Evolutionary conservation across 1,139 yeast species (phyloP), one percentile per base, ranked within the genome.

Genomic region (Tardiomyces digboiensis): DNA sequence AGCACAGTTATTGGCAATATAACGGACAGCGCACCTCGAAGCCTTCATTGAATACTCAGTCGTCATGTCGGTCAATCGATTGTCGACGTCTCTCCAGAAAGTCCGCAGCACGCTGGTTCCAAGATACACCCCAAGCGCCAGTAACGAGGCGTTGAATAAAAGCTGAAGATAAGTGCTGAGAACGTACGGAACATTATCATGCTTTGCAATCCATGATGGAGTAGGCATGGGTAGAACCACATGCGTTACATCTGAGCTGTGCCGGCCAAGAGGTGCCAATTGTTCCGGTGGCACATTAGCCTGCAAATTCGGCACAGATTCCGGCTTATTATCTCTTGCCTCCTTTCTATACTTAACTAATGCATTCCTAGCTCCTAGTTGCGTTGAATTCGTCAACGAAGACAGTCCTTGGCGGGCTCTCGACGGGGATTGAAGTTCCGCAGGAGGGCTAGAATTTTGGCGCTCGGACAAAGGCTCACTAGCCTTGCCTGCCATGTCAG

Each of bases 161-260:
- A 86, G 68, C 60, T 88, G 96, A 29, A 87, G 64, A 51, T 86
- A 82, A 16, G 88, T 66, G 40, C 88, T 76, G 14, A 85, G 56
- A n/a, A 81, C 74, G 57, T 82, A 82, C 1, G 91, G 85, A 8
- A 75, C 59, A 46, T 72, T 72, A 6, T 81, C 78, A 49, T 82
- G 54, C 52, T 56, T 52, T 2, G 58, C 42, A 18, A 46, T 49
- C 51, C 51, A 46, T 29, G 40, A 18, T 12, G 49, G 47, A 10
- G 55, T 44, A 1, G 52, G 52, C 37, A 46, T 42, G n/a, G 56
- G 52, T 45, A 14, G 46, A 43, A n/a, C 18, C 26, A 26, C 20
- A 14, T 21, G 26, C 26, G 26, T 22, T 22, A 7, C 26, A 7
- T 7, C 26, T 22, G 26, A 22, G 26, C 26, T 22, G 26, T 22